Evolutionary conservation across 176 grass and related monocot genomes (phyloP).

Genomic region (Paspalum vaginatum): DNA sequence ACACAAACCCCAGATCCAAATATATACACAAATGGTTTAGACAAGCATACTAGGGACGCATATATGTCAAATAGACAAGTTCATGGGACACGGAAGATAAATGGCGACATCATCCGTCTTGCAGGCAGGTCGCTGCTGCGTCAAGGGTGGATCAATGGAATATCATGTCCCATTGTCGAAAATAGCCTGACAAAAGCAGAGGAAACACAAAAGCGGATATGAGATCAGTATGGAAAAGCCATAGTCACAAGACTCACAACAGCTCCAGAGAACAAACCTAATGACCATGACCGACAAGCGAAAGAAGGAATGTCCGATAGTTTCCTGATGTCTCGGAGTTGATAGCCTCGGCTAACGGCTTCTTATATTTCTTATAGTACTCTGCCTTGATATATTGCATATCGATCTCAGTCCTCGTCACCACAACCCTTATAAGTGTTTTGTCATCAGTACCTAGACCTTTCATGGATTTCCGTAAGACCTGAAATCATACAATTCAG

Average conservation of each 20-base stretch:
- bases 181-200: constrained; percentile 34
- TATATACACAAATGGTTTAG: constrained; percentile 30
- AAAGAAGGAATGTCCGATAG: constrained; percentile 91
- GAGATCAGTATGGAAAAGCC: neutral
- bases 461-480: constrained; percentile 89
- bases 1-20: constrained; percentile 8
- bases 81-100: constrained; percentile 18
- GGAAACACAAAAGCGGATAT: constrained; percentile 8
- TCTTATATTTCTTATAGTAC: constrained; percentile 82
- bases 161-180: neutral
- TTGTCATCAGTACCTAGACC: constrained; percentile 85
- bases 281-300: constrained; percentile 67
- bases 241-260: constrained; percentile 2
- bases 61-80: constrained; percentile 14
- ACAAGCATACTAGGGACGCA: constrained; percentile 22
- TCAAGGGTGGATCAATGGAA: constrained; percentile 23
- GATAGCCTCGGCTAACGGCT: constrained; percentile 69
- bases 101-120: constrained; percentile 7
- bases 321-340: constrained; percentile 80
- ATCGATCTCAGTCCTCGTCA: constrained; percentile 91
- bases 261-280: constrained; percentile 49
- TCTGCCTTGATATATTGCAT: constrained; percentile 98
- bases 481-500: constrained; percentile 48
- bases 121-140: constrained; percentile 28
- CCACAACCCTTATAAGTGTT: constrained; percentile 76